Base-by-base conservation (phyloP, 495 filamentous ascomycete genomes). In the Penicillium pulvis region DNA sequence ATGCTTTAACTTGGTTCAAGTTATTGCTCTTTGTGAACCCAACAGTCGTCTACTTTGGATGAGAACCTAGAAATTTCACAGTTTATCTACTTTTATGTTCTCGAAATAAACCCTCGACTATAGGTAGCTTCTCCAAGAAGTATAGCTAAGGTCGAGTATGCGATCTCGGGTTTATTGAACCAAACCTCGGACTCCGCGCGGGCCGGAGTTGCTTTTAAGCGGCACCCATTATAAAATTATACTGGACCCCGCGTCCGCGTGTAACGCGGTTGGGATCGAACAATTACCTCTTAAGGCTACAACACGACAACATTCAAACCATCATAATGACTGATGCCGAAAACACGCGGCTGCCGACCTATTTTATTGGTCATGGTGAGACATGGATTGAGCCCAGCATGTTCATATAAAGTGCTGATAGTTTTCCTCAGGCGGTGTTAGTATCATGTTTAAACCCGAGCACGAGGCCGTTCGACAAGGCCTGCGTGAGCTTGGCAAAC, bases 321-420 rank as follows among this genome's bases (percentile, higher is more conserved):
- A 16, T 16, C 39, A 41, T 17, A 11, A 41, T 41, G 39, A 41
- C 14, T 8, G 6, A 6, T 17, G 6, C 39, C 16, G 5, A 19
- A 4, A 14, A 14, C 16, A 23, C 17, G 44, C 20, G 44, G 14
- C 44, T 47, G 11, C 44, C 44, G 5, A 47, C 44, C 10, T 47
- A 47, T 28, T 47, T 47, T 10, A 47, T 47, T 14, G 44, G 44
- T 28, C 44, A 47, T 24, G 44, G 44, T 47, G 44, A 47, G 44
- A 26, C 44, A 23, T 46, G 9, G 44, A 47, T 47, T 24, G 14
- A 14, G 4, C 44, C 24, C 4, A 20, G 9, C 10, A 12, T 47
- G 11, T 23, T 24, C 44, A 24, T n/a, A 4, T 8, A 12, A 14
- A 47, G 19, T 26, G 44, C 23, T 47, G 12, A 26, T 24, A 6